phyloP scores from a whole-genome alignment of 2,329 filamentous ascomycete genomes.

The Penicillium sp. region DNA sequence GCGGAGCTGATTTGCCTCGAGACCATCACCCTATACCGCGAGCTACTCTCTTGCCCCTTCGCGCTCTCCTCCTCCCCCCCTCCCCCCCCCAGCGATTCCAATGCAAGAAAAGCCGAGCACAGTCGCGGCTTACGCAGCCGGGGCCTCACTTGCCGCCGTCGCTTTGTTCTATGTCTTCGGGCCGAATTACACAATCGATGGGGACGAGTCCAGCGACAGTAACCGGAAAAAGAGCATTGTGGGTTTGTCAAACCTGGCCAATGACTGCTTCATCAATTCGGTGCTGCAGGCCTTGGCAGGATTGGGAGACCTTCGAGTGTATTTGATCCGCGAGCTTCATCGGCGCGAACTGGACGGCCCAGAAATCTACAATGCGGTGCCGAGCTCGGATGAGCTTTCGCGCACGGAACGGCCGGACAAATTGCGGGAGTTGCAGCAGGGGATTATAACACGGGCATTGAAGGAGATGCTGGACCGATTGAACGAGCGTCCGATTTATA shows the following conservation, averaged over 20 bases:
- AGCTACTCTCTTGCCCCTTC: background rate
- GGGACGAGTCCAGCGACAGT: constrained; percentile 64
- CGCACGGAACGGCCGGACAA: constrained; percentile 51
- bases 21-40: constrained; percentile 12
- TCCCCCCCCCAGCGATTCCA: constrained; percentile 21
- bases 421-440: constrained; percentile 69
- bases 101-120: constrained; percentile 85
- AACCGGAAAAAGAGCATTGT: constrained; percentile 83
- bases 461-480: constrained; percentile 91
- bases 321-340: constrained; percentile 89
- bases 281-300: constrained; percentile 92
- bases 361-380: constrained; percentile 71
- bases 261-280: constrained; percentile 97
- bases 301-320: constrained; percentile 82
- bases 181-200: constrained; percentile 94
- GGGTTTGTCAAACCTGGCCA: constrained; percentile 85
- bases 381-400: constrained; percentile 45
- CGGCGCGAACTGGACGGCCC: constrained; percentile 77
- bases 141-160: constrained; percentile 90
- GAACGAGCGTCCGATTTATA: constrained; percentile 91
- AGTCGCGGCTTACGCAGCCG: constrained; percentile 90
- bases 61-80: background rate
- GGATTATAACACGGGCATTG: constrained; percentile 79
- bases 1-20: constrained; percentile 19
- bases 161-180: constrained; percentile 97